Percentiles rank a stretch among this genome's conserved stretches.
phyloP scores from a whole-genome alignment of 352 stramenopile genomes.

The Hyaloperonospora brassicae region DNA sequence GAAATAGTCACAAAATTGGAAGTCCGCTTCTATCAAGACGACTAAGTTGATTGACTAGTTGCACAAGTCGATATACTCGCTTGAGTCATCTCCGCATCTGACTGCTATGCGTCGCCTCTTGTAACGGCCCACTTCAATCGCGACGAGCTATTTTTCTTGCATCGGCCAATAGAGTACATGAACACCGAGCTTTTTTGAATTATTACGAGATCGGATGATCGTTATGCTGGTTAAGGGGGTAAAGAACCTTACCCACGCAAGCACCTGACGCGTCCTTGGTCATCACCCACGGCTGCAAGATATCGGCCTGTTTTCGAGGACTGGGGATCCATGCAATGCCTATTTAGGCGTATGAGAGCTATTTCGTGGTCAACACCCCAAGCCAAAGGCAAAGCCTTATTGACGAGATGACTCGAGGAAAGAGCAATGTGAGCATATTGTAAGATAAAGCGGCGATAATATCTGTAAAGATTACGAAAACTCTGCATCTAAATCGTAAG shows the following conservation, averaged over 20 bases:
- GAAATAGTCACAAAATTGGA: too few relatives aligned
- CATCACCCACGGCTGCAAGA: not conserved
- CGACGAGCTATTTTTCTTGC: constrained; percentile 11
- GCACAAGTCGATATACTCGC: too few relatives aligned
- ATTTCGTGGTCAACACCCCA: constrained; percentile 11
- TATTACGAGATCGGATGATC: constrained; percentile 2
- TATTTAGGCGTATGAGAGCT: constrained; percentile 15
- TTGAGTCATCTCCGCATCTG: too few relatives aligned
- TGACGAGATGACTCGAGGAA: constrained; percentile 19
- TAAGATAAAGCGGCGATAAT: constrained; percentile 27
- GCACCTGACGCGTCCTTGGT: not conserved
- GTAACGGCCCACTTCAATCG: constrained; percentile 12
- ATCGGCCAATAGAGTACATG: not conserved
- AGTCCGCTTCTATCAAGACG: too few relatives aligned
- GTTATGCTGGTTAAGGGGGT: not conserved
- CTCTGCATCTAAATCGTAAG: constrained; percentile 16
- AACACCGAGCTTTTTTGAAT: constrained; percentile 1
- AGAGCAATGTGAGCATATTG: constrained; percentile 14
- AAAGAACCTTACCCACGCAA: not conserved
- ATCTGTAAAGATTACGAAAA: constrained; percentile 21
- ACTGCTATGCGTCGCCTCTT: too few relatives aligned
- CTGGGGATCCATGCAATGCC: constrained; percentile 12
- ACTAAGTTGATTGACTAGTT: too few relatives aligned
- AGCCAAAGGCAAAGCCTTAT: constrained; percentile 14
- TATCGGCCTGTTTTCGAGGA: not conserved